phyloP scores from a whole-genome alignment of 1,284 basidiomycete genomes.

The Vanrija sp. region DNA sequence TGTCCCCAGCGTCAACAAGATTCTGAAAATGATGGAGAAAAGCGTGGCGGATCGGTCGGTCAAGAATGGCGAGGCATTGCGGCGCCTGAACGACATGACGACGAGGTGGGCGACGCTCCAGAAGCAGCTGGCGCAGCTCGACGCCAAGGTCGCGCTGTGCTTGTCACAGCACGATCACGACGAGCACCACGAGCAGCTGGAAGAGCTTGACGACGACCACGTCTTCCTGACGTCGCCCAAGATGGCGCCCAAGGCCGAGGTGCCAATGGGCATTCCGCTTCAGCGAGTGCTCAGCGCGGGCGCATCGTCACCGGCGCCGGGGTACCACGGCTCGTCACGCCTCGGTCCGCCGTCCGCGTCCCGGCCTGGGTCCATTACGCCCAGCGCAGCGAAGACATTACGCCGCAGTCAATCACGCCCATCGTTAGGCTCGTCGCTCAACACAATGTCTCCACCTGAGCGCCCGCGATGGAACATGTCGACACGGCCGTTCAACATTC shows the following conservation, averaged over 20 bases:
- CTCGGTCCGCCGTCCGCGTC: neutral
- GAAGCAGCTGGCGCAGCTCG: conserved; percentile 31
- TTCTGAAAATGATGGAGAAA: conserved; percentile 87
- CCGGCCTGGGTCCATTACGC: conserved; percentile 4
- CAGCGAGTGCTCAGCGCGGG: conserved; percentile 10
- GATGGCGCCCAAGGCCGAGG: neutral
- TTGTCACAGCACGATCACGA: conserved; percentile 23
- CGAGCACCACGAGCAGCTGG: conserved; percentile 13
- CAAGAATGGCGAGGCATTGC: conserved; percentile 87
- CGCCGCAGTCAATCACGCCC: conserved; percentile 2
- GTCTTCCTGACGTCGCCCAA: neutral
- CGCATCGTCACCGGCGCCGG: neutral
- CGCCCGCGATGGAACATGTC: conserved; percentile 31
- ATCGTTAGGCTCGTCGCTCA: neutral
- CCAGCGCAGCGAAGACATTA: conserved; percentile 2
- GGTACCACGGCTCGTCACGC: neutral
- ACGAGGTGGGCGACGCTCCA: conserved; percentile 27
- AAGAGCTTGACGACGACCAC: conserved; percentile 23
- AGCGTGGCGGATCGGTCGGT: conserved; percentile 84
- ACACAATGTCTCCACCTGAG: neutral
- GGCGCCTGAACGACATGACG: conserved; percentile 53
- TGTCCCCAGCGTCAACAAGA: conserved; percentile 84
- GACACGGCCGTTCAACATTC: conserved; percentile 4
- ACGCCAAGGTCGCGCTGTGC: conserved; percentile 24
- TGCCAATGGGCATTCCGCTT: neutral